Conservation (phyloP, 2,329 filamentous ascomycete genomes). For the Escovopsis sp. region DNA sequence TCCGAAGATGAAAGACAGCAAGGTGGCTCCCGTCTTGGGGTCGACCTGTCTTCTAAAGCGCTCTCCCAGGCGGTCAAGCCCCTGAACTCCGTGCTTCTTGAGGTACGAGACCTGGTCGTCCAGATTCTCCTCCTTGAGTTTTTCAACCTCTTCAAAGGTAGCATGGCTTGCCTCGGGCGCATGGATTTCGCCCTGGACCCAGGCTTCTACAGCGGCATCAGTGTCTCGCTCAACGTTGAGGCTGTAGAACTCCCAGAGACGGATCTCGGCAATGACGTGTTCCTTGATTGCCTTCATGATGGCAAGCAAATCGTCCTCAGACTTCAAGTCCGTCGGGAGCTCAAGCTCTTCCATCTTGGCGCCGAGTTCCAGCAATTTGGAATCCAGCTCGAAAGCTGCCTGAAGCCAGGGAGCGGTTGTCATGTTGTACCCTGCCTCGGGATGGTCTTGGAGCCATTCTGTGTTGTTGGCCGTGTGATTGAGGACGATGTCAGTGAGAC, state of each 20-base stretch:
- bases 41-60: conserved; percentile 61
- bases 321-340: conserved; percentile 60
- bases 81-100: conserved; percentile 52
- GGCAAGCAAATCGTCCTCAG: conserved; percentile 54
- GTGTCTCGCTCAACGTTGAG: conserved; percentile 63
- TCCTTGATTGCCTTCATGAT: conserved; percentile 78
- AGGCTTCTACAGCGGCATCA: conserved; percentile 54
- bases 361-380: conserved; percentile 59
- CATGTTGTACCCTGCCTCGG: conserved; percentile 89
- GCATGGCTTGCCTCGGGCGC: conserved; percentile 30
- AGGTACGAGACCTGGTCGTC: conserved; percentile 47
- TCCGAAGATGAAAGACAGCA: conserved; percentile 33
- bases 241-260: conserved; percentile 88
- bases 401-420: conserved; percentile 71
- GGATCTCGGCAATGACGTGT: conserved; percentile 60
- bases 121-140: conserved; percentile 29
- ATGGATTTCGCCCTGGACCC: conserved; percentile 46
- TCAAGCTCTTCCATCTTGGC: conserved; percentile 54
- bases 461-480: conserved; percentile 97
- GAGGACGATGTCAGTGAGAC: conserved; percentile 90
- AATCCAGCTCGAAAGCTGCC: conserved; percentile 47
- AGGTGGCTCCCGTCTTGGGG: conserved; percentile 51
- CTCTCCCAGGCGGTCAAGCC: conserved; percentile 62
- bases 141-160: conserved; percentile 20
- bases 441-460: conserved; percentile 84